Conservation (phyloP, 257 asterid genomes). For the Nicotiana sylvestris region DNA sequence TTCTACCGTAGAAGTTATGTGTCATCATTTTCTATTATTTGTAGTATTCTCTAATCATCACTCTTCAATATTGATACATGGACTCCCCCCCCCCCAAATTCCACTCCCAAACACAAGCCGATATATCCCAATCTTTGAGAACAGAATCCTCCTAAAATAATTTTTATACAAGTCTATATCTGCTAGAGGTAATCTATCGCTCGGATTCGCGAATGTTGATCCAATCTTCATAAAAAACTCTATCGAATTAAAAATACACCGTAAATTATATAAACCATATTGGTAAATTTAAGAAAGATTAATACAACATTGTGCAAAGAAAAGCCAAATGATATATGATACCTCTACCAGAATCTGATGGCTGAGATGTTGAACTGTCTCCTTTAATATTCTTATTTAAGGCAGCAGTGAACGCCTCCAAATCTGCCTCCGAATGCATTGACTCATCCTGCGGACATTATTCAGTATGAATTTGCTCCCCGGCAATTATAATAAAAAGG, state of each 20-base stretch:
- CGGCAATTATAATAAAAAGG: background rate
- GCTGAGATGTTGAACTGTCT: slow-evolving; percentile 42
- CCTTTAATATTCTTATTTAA: slow-evolving; percentile 86
- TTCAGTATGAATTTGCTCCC: background rate
- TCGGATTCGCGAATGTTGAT: background rate
- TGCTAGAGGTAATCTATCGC: background rate
- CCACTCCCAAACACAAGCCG: background rate
- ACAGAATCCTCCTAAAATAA: background rate
- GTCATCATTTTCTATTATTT: background rate
- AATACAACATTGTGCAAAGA: background rate
- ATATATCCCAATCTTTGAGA: background rate
- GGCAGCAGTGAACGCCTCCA: slow-evolving; percentile 87
- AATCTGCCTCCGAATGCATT: slow-evolving; percentile 89
- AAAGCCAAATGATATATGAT: background rate
- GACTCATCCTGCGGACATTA: slow-evolving; percentile 58
- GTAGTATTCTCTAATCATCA: background rate
- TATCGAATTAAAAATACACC: background rate
- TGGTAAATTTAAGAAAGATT: background rate
- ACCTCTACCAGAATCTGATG: slow-evolving; percentile 46
- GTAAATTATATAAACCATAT: background rate
- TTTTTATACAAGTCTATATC: background rate
- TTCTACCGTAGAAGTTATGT: background rate
- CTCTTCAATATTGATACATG: background rate
- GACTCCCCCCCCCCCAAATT: no score
- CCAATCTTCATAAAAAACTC: background rate